Base-by-base conservation (phyloP, 225 moss, liverwort and hornwort genomes). In the Lunularia cruciata region DNA sequence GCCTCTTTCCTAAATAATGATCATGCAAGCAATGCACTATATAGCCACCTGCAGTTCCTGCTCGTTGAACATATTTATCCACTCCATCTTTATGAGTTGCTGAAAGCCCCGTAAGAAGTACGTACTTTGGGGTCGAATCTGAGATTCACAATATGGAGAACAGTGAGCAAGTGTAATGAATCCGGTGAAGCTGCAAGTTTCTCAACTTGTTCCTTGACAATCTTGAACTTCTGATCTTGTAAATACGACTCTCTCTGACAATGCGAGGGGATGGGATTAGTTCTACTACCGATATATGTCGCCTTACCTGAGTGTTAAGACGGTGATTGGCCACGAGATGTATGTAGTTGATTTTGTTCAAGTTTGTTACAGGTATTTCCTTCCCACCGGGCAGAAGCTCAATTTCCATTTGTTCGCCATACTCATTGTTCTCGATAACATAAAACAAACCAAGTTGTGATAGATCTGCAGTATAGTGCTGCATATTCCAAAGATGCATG, bases 21-120 rank as follows among this genome's bases (percentile, higher is more conserved):
- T 26, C 9, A 11, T 35, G 35, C 35, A 53, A 33, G 19, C 37
- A 19, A 25, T 23, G 4, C 25, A 25, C 6, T 38, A 10, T 34
- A 18, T 15, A 32, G 45, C 28, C 35, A 95, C 95, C 90, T 98
- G 96, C 71, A 98, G 72, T 75, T 98, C 98, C 68, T 98, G 91
- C 70, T 98, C 98, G 79, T 98, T 98, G 79, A 98, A 98, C 98
- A 98, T 93, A 80, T 91, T 85, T 65, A 98, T 98, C 98, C 98
- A 98, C 68, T 98, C 93, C 60, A 86, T 75, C 74, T 88, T 85
- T 64, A 98, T 84, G 42, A 98, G 79, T 79, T 91, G 91, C 71
- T 91, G 98, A 80, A 98, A 98, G 8, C 98, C 98, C 19, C 76
- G 84, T 69, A 98, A 82, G 54, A 98, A 98, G 66, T 85, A 86